A percentile compares a stretch with the other conserved stretches of the same genome.
Evolutionary conservation across 2,329 filamentous ascomycete species (phyloP).

Genomic region (Diaporthe ampelina): DNA sequence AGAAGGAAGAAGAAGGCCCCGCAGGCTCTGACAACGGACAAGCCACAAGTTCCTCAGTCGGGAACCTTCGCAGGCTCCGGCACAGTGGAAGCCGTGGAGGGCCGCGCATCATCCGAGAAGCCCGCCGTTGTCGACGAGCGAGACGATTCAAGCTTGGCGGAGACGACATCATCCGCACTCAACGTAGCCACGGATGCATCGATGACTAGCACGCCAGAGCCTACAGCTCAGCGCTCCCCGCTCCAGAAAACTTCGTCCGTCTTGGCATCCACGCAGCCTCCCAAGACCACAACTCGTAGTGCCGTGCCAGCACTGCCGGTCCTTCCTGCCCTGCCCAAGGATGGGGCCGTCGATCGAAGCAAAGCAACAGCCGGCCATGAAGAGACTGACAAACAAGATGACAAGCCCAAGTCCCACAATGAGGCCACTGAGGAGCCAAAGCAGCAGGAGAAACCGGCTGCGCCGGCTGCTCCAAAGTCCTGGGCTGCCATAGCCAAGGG

Average conservation of each 20-base stretch:
- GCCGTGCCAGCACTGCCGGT: constrained; percentile 59
- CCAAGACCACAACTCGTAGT: constrained; percentile 51
- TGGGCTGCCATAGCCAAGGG: constrained; percentile 39
- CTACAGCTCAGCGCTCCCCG: constrained; percentile 10
- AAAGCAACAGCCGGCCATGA: constrained; percentile 44
- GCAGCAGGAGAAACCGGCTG: constrained; percentile 46
- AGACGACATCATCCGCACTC: constrained; percentile 27
- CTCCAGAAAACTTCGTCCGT: constrained; percentile 25
- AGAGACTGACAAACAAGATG: constrained; percentile 45
- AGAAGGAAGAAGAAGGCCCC: constrained; percentile 38
- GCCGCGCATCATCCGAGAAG: not conserved
- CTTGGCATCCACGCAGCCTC: constrained; percentile 47
- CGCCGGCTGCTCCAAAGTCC: constrained; percentile 46
- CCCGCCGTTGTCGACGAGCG: constrained; percentile 13
- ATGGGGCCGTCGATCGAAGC: constrained; percentile 49
- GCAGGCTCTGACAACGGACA: constrained; percentile 28
- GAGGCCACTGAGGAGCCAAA: constrained; percentile 30
- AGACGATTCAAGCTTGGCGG: constrained; percentile 31
- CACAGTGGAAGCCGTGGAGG: not conserved
- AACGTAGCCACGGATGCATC: constrained; percentile 35
- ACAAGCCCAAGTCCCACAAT: constrained; percentile 33
- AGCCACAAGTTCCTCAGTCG: constrained; percentile 4
- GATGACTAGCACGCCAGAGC: constrained; percentile 35
- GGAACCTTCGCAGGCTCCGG: not conserved
- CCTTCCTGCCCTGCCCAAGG: constrained; percentile 62